A percentile compares a stretch with the other conserved stretches of the same genome.
These are phyloP conservation scores for Trichoderma reesei DNA, from an alignment of 495 filamentous ascomycete genomes.

Conservation along the genomic window DNA sequence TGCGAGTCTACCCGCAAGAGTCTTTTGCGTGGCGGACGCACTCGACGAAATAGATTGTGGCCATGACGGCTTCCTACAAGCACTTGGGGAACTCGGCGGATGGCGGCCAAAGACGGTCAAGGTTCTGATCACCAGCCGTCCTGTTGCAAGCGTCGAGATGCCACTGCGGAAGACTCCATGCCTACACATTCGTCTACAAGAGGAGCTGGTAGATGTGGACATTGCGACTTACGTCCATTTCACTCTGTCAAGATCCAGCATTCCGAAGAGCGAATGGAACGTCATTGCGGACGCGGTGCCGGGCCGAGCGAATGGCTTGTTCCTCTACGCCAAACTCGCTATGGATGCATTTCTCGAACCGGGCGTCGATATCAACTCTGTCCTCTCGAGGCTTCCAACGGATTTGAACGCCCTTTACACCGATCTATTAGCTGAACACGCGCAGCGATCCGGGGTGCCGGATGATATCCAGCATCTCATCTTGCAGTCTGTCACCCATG, in stretches of 20 bases:
- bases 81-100: slow-evolving; percentile 22
- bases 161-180: slow-evolving; percentile 1
- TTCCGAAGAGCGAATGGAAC: not conserved
- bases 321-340: slow-evolving; percentile 19
- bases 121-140: slow-evolving; percentile 30
- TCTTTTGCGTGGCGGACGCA: slow-evolving; percentile 10
- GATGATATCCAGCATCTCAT: slow-evolving; percentile 29
- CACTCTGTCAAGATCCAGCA: slow-evolving; percentile 4
- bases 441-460: slow-evolving; percentile 19
- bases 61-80: slow-evolving; percentile 23
- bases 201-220: slow-evolving; percentile 25
- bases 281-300: slow-evolving; percentile 7
- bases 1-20: not conserved
- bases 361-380: slow-evolving; percentile 12
- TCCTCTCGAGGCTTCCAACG: slow-evolving; percentile 4
- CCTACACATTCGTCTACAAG: slow-evolving; percentile 23
- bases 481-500: slow-evolving; percentile 35
- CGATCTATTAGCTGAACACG: slow-evolving; percentile 20
- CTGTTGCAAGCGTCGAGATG: slow-evolving; percentile 20
- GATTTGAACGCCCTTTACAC: slow-evolving; percentile 29
- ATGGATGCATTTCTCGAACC: slow-evolving; percentile 29
- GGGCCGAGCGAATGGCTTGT: slow-evolving; percentile 18
- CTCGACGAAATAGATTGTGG: slow-evolving; percentile 21
- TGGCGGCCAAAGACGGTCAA: slow-evolving; percentile 29
- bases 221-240: slow-evolving; percentile 25